Evolutionary conservation across 2,329 filamentous ascomycete species (phyloP).

Genomic region (Sporothrix humicola): DNA sequence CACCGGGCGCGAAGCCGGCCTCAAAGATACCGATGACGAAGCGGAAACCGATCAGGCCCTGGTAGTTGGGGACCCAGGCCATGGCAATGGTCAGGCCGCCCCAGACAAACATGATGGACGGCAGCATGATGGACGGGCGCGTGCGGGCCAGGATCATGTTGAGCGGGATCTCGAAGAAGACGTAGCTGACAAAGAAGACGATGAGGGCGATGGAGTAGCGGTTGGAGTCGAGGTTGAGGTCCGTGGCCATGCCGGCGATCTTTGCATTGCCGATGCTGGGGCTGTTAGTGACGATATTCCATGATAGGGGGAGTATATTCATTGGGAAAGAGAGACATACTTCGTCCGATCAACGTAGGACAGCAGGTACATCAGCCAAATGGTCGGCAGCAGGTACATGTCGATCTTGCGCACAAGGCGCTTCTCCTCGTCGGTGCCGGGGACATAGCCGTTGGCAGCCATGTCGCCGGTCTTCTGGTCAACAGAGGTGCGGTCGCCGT

Average conservation of each 20-base stretch:
- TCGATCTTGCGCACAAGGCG: conserved; percentile 43
- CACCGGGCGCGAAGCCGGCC: conserved; percentile 62
- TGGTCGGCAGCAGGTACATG: conserved; percentile 39
- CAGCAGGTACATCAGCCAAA: conserved; percentile 54
- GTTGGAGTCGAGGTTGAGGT: conserved; percentile 54
- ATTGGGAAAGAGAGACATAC: no score
- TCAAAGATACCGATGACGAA: conserved; percentile 62
- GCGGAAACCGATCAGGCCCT: conserved; percentile 45
- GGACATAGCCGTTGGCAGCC: conserved; percentile 4
- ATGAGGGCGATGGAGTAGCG: conserved; percentile 62
- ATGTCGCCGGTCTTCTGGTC: not conserved
- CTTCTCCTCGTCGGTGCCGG: conserved; percentile 33
- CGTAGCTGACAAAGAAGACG: conserved; percentile 71
- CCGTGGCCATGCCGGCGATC: conserved; percentile 47
- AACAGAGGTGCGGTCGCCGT: conserved; percentile 19
- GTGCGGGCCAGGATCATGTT: conserved; percentile 51
- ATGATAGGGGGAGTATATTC: no score
- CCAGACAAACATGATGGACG: conserved; percentile 49
- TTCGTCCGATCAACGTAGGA: conserved; percentile 62
- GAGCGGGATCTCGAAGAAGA: conserved; percentile 52
- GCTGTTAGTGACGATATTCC: no score
- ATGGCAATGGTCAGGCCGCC: conserved; percentile 49
- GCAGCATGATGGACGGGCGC: conserved; percentile 49
- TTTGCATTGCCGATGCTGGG: conserved; percentile 52
- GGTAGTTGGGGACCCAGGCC: conserved; percentile 47